phyloP scores from a whole-genome alignment of 345 rosid genomes.

The Camelina hispida region DNA sequence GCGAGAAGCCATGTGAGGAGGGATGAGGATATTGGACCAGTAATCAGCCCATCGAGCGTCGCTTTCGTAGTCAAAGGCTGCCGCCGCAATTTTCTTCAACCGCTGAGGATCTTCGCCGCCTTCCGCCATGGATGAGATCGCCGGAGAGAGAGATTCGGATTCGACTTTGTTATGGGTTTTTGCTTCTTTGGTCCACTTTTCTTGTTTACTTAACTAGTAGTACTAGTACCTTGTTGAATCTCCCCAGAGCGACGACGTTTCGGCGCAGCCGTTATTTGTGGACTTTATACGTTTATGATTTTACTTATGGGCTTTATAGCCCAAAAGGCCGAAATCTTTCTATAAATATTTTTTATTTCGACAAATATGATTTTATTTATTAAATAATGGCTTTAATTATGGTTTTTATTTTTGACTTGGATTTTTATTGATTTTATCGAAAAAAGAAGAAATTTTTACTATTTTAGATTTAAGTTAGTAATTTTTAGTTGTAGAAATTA shows the following conservation, averaged over 20 bases:
- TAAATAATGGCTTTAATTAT: too few species aligned
- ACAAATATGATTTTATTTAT: too few species aligned
- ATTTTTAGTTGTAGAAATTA: too few species aligned
- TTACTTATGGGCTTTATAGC: background rate
- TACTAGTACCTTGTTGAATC: background rate
- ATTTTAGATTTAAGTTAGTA: too few species aligned
- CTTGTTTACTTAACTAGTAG: background rate
- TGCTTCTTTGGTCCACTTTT: constrained; percentile 16
- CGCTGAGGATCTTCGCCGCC: constrained; percentile 86
- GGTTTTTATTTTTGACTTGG: too few species aligned
- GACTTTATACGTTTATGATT: background rate
- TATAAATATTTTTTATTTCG: too few species aligned
- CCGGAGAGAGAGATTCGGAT: constrained; percentile 27
- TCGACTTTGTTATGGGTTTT: constrained; percentile 24
- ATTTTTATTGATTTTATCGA: too few species aligned
- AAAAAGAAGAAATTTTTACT: too few species aligned
- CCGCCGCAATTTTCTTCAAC: constrained; percentile 78
- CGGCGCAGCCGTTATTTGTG: background rate
- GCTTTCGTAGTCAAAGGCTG: constrained; percentile 85
- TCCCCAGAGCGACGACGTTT: constrained; percentile 22
- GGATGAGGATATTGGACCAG: constrained; percentile 92
- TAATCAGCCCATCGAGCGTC: constrained; percentile 90
- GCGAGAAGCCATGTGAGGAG: constrained; percentile 89
- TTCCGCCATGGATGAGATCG: constrained; percentile 62
- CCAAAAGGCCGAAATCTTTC: background rate